These are phyloP conservation scores for Sporothrix inflata DNA, from an alignment of 2,329 filamentous ascomycete species.

Conservation along the genomic window DNA sequence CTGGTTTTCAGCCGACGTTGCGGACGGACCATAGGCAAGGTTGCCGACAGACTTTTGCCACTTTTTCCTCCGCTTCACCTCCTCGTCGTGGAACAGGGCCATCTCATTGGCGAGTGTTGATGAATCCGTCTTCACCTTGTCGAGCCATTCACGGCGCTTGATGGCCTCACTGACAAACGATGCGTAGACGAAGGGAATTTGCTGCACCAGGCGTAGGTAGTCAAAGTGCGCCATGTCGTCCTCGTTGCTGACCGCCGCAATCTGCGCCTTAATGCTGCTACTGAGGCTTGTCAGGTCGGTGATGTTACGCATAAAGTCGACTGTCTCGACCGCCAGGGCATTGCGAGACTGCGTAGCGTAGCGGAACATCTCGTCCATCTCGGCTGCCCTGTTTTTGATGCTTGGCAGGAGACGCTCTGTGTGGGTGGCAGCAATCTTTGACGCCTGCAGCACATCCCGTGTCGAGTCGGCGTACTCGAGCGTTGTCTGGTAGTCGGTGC, in stretches of 20 bases:
- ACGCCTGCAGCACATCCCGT: slow-evolving; percentile 62
- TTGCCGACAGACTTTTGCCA: slow-evolving; percentile 87
- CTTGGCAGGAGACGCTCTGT: slow-evolving; percentile 65
- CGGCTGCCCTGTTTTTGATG: slow-evolving; percentile 57
- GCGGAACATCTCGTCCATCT: slow-evolving; percentile 64
- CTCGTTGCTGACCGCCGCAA: slow-evolving; percentile 71
- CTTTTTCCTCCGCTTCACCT: slow-evolving; percentile 81
- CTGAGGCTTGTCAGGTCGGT: slow-evolving; percentile 78
- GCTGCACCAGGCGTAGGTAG: slow-evolving; percentile 75
- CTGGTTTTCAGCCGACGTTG: slow-evolving; percentile 62
- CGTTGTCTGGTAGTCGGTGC: slow-evolving; percentile 80
- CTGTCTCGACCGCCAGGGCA: slow-evolving; percentile 64
- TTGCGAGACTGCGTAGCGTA: slow-evolving; percentile 70
- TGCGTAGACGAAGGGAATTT: slow-evolving; percentile 87
- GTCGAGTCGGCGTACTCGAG: slow-evolving; percentile 68
- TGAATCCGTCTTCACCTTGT: slow-evolving; percentile 87
- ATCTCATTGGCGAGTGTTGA: slow-evolving; percentile 89
- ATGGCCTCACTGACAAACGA: slow-evolving; percentile 86
- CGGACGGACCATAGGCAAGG: slow-evolving; percentile 65
- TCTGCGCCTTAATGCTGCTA: slow-evolving; percentile 70
- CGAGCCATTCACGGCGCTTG: slow-evolving; percentile 84
- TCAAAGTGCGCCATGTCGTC: slow-evolving; percentile 82
- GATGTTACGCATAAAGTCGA: slow-evolving; percentile 79
- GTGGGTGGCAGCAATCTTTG: slow-evolving; percentile 65
- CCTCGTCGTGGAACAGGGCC: slow-evolving; percentile 88